These are phyloP conservation scores for Dendrobium nobile DNA, from an alignment of 106 monocot genomes.

Conservation along the genomic window DNA sequence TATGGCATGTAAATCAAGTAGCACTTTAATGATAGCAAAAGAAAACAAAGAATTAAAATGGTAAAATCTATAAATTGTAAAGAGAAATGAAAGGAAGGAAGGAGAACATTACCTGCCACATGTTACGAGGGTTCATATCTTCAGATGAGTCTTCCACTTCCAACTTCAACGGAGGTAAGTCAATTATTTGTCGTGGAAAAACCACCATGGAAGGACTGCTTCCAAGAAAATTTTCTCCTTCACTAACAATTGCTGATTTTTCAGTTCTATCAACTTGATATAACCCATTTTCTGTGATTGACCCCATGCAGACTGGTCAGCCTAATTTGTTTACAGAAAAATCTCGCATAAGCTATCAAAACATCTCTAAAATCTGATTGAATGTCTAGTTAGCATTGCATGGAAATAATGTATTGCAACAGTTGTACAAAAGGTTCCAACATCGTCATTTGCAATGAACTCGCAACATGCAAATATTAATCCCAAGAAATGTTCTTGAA, in stretches of 20 bases:
- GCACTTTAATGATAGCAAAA: neutral
- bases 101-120: constrained; percentile 29
- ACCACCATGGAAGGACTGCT: constrained; percentile 10
- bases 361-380: neutral
- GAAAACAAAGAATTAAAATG: constrained; percentile 1
- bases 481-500: neutral
- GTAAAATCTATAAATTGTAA: neutral
- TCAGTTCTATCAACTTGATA: neutral
- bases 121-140: constrained; percentile 28
- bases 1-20: neutral
- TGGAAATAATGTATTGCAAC: neutral
- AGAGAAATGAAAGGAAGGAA: neutral
- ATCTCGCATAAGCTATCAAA: neutral
- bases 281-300: neutral
- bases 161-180: constrained; percentile 18
- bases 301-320: neutral
- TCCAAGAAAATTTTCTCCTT: neutral
- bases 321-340: neutral
- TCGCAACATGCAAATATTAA: neutral
- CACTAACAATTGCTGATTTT: neutral
- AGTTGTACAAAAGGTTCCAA: neutral
- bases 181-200: constrained; percentile 18
- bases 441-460: neutral
- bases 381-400: neutral
- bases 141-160: constrained; percentile 28